phyloP scores from a whole-genome alignment of 306 rosid genomes.

The Dryas drummondii region DNA sequence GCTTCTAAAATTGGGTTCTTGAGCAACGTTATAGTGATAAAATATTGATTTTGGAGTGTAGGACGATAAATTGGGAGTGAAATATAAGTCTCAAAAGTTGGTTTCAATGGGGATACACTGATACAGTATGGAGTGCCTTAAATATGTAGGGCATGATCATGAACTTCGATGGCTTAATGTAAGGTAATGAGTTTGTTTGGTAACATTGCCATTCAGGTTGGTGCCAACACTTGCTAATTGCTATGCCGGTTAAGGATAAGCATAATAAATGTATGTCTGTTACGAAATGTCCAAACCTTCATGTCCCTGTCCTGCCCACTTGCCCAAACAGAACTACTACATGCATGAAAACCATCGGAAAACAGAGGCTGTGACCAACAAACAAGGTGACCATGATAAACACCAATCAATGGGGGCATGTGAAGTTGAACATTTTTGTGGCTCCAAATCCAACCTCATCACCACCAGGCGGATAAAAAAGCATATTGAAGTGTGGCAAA shows the following conservation, averaged over 20 bases:
- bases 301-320: constrained; percentile 16
- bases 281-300: constrained; percentile 22
- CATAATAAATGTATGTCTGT: constrained; percentile 8
- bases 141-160: constrained; percentile 19
- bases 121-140: background rate
- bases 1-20: background rate
- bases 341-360: constrained; percentile 6
- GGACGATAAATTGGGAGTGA: too few relatives aligned
- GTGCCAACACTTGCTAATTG: constrained; percentile 16
- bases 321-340: constrained; percentile 14
- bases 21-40: too few relatives aligned
- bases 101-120: constrained; percentile 15
- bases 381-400: constrained; percentile 15
- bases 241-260: constrained; percentile 28
- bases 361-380: constrained; percentile 26
- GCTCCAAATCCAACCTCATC: constrained; percentile 4
- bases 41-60: too few relatives aligned
- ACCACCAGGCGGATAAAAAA: background rate
- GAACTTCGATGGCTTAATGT: constrained; percentile 6
- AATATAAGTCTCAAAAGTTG: constrained; percentile 12
- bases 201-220: background rate
- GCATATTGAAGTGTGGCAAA: constrained; percentile 13
- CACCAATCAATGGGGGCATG: constrained; percentile 2
- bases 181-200: background rate
- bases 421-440: background rate